Evolutionary conservation across 306 rosid species (phyloP).

Genomic region (Glycyrrhiza uralensis): DNA sequence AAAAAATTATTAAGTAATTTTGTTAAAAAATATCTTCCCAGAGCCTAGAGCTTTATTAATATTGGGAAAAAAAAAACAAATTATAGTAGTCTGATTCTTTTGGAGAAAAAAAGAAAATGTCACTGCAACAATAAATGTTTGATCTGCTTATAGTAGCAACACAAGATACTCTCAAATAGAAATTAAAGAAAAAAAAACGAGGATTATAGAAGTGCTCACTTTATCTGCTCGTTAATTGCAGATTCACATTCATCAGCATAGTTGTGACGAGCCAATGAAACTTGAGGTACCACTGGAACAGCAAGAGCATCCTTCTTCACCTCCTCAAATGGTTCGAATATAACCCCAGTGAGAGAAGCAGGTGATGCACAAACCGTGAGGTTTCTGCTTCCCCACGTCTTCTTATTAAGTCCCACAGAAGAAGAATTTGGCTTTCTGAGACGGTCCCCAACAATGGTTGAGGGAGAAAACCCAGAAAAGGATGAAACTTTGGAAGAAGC

Average conservation of each 20-base stretch:
- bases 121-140: not conserved
- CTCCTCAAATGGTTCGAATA: slow-evolving; percentile 53
- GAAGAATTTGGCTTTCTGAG: not conserved
- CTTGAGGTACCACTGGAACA: slow-evolving; percentile 38
- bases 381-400: slow-evolving; percentile 15
- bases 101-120: not conserved
- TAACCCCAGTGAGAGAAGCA: slow-evolving; percentile 27
- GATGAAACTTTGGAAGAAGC: slow-evolving; percentile 29
- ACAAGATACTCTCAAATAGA: not conserved
- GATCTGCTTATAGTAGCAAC: not conserved
- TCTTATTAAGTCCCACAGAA: not conserved
- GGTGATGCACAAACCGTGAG: slow-evolving; percentile 34
- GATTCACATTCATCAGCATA: slow-evolving; percentile 39
- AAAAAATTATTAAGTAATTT: not conserved
- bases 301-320: slow-evolving; percentile 34
- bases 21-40: no score
- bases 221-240: slow-evolving; percentile 49
- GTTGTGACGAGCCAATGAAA: slow-evolving; percentile 45
- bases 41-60: not conserved
- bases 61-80: not conserved
- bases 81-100: not conserved
- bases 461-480: slow-evolving; percentile 9
- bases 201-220: slow-evolving; percentile 24
- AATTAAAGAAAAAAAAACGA: not conserved
- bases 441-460: slow-evolving; percentile 17